A percentile compares a stretch with the other conserved stretches of the same genome.
Conservation (phyloP, 495 filamentous ascomycete genomes). For the Neohortaea acidophila region DNA sequence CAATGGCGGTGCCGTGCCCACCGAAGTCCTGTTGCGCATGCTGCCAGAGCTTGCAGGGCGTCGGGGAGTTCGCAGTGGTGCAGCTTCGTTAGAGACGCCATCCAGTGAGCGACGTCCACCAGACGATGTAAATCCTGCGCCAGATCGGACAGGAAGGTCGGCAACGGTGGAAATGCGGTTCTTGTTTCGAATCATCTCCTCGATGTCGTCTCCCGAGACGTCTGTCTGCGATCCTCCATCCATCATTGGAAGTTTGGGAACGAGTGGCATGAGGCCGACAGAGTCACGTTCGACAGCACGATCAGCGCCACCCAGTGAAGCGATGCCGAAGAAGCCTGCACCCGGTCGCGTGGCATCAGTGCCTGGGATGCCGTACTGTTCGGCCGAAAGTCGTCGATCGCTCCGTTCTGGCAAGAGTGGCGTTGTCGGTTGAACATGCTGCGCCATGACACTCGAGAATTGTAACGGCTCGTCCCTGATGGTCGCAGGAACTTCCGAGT, state of each 20-base stretch:
- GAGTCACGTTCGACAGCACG: background rate
- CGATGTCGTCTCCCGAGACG: constrained; percentile 26
- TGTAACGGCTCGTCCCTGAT: constrained; percentile 10
- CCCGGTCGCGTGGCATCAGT: constrained; percentile 9
- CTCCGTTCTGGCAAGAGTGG: constrained; percentile 11
- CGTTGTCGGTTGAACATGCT: background rate
- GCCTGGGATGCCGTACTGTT: constrained; percentile 6
- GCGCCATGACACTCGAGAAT: constrained; percentile 22
- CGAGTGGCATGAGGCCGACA: background rate
- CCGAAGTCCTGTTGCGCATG: constrained; percentile 29
- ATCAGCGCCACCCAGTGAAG: constrained; percentile 7
- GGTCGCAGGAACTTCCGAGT: background rate
- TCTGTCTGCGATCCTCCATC: constrained; percentile 28
- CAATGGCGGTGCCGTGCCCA: constrained; percentile 51
- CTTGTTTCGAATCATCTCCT: constrained; percentile 21
- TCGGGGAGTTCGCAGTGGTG: constrained; percentile 19
- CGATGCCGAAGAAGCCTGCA: constrained; percentile 9
- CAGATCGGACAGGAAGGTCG: background rate
- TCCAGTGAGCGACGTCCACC: constrained; percentile 5
- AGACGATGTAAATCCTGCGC: background rate
- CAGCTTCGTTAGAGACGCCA: constrained; percentile 15
- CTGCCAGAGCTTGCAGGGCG: constrained; percentile 62
- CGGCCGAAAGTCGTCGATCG: constrained; percentile 3
- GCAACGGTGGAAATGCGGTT: constrained; percentile 4
- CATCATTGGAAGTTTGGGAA: constrained; percentile 4